Base-by-base conservation (phyloP, 75 land plant species). In the Picea sitchensis region DNA sequence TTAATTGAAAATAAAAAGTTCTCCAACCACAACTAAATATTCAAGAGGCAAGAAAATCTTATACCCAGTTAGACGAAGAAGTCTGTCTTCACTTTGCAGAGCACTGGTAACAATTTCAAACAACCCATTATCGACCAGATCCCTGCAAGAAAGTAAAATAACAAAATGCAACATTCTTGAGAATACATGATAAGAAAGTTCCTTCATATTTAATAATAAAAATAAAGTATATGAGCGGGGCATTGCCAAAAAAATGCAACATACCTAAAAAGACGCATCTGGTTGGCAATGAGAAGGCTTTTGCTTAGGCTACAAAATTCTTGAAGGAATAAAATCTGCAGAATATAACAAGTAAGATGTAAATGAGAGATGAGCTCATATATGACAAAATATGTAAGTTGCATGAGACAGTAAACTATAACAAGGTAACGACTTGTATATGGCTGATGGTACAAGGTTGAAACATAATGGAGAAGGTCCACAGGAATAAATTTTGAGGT, bases 301-400 rank as follows among this genome's bases (percentile, higher is more conserved):
- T 96, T 96, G 76, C 93, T 86, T 77, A 96, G 84, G 71, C 88
- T 85, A 78, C 98, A 94, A 76, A 96, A 94, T 82, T 96, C 99
- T 65, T 92, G 93, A 77, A 96, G 81, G 80, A 96, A 96, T 34
- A 82, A 80, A 11, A 96, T 91, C 99, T 96, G 82, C 56, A 61
- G 18, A 67, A 15, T 67, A 18, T 15, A 71, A 71, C 13, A 69
- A 71, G 74, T 41, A 71, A 3, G 56, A 51, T 51, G 11, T 51
- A 51, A 51, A 51, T 9, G 56, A 51, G 11, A 47, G 51, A 47
- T 9, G 2, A 51, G 56, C 56, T 51, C 12, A 51, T 51, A 9
- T 51, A 51, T 51, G 56, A 51, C 12, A 51, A 51, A 9, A 51
- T 51, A 51, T 51, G 11, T 9, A 51, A 9, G 56, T 12, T 51